Evolutionary conservation across 371 early-diverging fungal species (phyloP).

Genomic region (Syncephalastrum sp.): DNA sequence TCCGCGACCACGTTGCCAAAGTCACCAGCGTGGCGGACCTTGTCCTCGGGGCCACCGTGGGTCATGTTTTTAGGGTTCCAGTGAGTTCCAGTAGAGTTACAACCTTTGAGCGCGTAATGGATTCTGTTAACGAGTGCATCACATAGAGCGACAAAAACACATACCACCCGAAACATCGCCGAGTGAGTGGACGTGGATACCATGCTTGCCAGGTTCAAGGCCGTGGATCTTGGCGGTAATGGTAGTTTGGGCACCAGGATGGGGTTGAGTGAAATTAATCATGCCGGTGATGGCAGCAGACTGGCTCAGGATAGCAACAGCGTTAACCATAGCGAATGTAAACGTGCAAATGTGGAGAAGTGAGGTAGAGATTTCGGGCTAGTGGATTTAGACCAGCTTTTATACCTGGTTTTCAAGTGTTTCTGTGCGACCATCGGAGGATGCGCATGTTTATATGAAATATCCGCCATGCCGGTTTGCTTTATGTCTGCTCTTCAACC

Average conservation of each 20-base stretch:
- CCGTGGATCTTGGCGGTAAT: constrained; percentile 64
- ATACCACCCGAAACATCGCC: constrained; percentile 74
- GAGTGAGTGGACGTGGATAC: constrained; percentile 83
- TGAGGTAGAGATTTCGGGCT: too few species aligned
- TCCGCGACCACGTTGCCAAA: constrained; percentile 77
- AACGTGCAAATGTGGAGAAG: too few species aligned
- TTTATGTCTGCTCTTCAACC: too few species aligned
- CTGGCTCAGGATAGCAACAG: constrained; percentile 66
- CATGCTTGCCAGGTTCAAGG: constrained; percentile 77
- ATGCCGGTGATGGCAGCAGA: constrained; percentile 60
- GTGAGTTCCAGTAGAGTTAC: constrained; percentile 75
- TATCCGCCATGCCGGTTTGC: too few species aligned
- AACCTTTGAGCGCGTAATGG: constrained; percentile 35
- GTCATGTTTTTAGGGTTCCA: constrained; percentile 75
- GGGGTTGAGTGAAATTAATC: constrained; percentile 67
- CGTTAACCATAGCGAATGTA: constrained; percentile 49
- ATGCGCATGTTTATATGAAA: too few species aligned
- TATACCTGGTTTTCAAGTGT: too few species aligned
- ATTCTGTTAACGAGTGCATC: neutral
- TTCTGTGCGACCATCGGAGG: too few species aligned
- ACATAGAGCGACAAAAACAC: neutral
- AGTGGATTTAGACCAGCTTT: too few species aligned
- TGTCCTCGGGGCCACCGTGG: constrained; percentile 76
- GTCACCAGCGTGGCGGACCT: constrained; percentile 82
- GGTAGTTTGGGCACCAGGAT: constrained; percentile 47